These are phyloP conservation scores for Entoloma clypeatum DNA, from an alignment of 1,284 basidiomycete genomes.

Conservation along the genomic window DNA sequence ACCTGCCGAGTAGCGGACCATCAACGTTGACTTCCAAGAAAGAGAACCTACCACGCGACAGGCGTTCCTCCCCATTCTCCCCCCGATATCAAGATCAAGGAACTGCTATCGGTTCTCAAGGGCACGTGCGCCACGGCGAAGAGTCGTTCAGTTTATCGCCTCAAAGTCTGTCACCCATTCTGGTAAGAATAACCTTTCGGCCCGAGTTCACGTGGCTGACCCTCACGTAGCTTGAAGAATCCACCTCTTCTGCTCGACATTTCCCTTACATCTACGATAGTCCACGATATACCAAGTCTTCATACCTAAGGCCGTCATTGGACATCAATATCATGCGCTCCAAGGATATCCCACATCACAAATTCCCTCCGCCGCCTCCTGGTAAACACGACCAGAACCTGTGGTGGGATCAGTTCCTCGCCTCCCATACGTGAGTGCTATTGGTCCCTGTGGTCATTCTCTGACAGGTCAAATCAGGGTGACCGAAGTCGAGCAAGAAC, in stretches of 20 bases:
- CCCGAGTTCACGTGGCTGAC: slow-evolving; percentile 3
- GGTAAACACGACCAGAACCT: slow-evolving; percentile 44
- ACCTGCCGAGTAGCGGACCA: slow-evolving; percentile 28
- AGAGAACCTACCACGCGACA: slow-evolving; percentile 32
- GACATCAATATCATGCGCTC: slow-evolving; percentile 34
- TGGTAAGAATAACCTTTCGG: no score
- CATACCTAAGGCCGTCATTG: slow-evolving; percentile 34
- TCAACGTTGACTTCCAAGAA: slow-evolving; percentile 28
- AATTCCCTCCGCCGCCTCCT: slow-evolving; percentile 37
- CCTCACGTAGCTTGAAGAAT: slow-evolving; percentile 18
- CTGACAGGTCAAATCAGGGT: slow-evolving; percentile 34
- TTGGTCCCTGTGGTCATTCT: slow-evolving; percentile 5
- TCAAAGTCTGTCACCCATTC: no score
- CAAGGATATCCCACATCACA: slow-evolving; percentile 27
- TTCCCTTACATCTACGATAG: slow-evolving; percentile 29
- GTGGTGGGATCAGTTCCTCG: slow-evolving; percentile 65
- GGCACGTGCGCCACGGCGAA: no score
- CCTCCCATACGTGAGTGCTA: slow-evolving; percentile 41
- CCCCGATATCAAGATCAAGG: slow-evolving; percentile 23
- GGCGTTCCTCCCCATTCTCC: slow-evolving; percentile 27
- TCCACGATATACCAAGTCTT: slow-evolving; percentile 29
- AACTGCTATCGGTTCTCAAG: slow-evolving; percentile 20
- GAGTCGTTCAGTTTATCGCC: no score
- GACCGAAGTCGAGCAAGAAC: slow-evolving; percentile 48
- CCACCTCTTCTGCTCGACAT: slow-evolving; percentile 23